Conservation (phyloP, 2,329 filamentous ascomycete species). For the Acrocalymma vagum region DNA sequence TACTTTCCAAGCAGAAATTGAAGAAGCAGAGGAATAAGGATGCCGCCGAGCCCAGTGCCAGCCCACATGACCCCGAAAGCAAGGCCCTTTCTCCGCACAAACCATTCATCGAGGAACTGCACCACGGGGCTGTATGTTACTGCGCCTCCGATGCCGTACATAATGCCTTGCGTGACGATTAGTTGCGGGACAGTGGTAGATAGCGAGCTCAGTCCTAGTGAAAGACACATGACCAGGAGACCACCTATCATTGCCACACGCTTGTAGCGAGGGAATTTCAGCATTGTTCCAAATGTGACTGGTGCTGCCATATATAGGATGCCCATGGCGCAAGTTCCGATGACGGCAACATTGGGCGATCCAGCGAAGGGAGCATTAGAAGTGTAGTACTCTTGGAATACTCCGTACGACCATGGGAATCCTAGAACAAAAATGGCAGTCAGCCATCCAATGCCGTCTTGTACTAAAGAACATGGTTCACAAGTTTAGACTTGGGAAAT, state of each 20-base stretch:
- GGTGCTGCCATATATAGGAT: slow-evolving; percentile 56
- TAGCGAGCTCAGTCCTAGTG: slow-evolving; percentile 57
- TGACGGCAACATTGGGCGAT: slow-evolving; percentile 63
- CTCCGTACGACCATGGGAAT: slow-evolving; percentile 73
- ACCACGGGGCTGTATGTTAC: slow-evolving; percentile 66
- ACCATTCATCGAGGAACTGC: slow-evolving; percentile 70
- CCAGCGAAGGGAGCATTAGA: slow-evolving; percentile 66
- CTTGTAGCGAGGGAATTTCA: slow-evolving; percentile 41
- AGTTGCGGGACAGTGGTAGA: slow-evolving; percentile 62
- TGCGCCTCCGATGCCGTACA: slow-evolving; percentile 67
- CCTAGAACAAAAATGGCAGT: slow-evolving; percentile 55
- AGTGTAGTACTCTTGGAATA: slow-evolving; percentile 76
- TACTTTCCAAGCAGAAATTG: slow-evolving; percentile 48
- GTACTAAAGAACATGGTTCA: not conserved
- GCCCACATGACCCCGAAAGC: slow-evolving; percentile 71
- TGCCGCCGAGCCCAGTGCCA: slow-evolving; percentile 52
- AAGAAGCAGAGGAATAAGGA: slow-evolving; percentile 53
- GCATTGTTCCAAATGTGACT: slow-evolving; percentile 46
- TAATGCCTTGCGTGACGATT: slow-evolving; percentile 67
- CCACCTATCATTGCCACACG: slow-evolving; percentile 43
- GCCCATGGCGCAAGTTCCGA: slow-evolving; percentile 71
- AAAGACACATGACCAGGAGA: slow-evolving; percentile 43
- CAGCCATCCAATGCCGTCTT: not conserved
- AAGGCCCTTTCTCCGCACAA: slow-evolving; percentile 64
- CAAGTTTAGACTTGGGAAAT: slow-evolving; percentile 3